Evolutionary conservation across 2,329 filamentous ascomycete genomes (phyloP), one percentile per base, ranked within the genome.

Genomic region (Aureobasidium namibiae): DNA sequence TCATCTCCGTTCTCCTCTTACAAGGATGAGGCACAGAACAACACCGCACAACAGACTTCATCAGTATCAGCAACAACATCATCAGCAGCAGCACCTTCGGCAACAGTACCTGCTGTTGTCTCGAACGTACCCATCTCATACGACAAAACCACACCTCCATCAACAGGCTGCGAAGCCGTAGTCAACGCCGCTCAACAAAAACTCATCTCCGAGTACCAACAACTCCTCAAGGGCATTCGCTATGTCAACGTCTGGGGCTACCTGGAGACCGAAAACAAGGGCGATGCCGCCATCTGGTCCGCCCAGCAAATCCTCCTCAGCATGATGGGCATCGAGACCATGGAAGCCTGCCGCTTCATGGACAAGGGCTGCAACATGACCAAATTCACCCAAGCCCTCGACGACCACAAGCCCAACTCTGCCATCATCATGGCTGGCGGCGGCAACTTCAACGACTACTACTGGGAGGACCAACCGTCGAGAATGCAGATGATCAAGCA

Each of bases 371-470:
- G 56, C 44, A 44, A 58, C 56, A 48, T 58, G 42, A 44, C 38
- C 56, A 48, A 44, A 7, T 58, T 58, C 56, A 58, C 42, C 2
- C 33, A 48, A 39, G 45, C 42, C 21, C 44, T 58, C 14, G 45
- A 56, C 34, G 23, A 52, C 13, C 49, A 56, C 59, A 57, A 56
- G 26, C 50, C 50, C 11, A 46, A 56, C 31, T 45, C 39, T 21
- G 57, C 46, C 31, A 60, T 49, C 26, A 31, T 56, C 41, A 45
- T 56, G 56, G 56, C 56, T 18, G 56, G 56, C 14, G 56, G 56
- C 24, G 56, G 56, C 56, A 58, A 58, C 44, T 58, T 58, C 56
- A 58, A 58, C 56, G 56, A 58, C 56, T 58, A 58, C 24, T 58
- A 58, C n/a, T 58, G 56, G 56, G 56, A 58, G 36, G 56, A 58